These are phyloP conservation scores for Cornus controversa DNA, from an alignment of 148 eudicot genomes.

Conservation along the genomic window DNA sequence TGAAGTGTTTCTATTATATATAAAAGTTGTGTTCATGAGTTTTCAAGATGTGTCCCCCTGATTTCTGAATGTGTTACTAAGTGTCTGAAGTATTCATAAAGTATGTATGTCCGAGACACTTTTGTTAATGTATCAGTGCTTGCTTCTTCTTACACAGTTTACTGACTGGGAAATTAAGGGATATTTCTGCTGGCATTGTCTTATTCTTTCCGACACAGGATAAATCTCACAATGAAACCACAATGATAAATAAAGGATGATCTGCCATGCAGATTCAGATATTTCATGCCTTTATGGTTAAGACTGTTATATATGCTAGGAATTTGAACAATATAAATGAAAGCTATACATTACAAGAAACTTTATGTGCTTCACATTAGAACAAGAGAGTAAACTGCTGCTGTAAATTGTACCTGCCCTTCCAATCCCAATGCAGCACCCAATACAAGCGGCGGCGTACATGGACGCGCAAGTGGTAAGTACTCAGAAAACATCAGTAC, in stretches of 20 bases:
- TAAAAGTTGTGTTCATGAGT: too few relatives aligned
- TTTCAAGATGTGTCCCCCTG: too few relatives aligned
- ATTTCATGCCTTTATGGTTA: not conserved
- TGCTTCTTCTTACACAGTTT: too few relatives aligned
- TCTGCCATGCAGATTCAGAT: not conserved
- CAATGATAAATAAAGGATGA: not conserved
- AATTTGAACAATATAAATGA: constrained; percentile 6
- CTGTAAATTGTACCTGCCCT: constrained; percentile 70
- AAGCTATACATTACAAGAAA: not conserved
- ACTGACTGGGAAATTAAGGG: too few relatives aligned
- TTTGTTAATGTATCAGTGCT: too few relatives aligned
- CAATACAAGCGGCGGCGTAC: constrained; percentile 89
- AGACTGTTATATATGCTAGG: not conserved
- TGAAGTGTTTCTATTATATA: too few relatives aligned
- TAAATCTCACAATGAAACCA: too few relatives aligned
- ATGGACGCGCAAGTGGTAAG: constrained; percentile 12
- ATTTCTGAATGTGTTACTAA: too few relatives aligned
- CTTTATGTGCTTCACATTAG: not conserved
- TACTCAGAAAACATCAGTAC: not conserved
- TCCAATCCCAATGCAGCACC: constrained; percentile 98
- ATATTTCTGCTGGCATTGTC: too few relatives aligned
- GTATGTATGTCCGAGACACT: too few relatives aligned
- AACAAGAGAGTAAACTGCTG: constrained; percentile 1
- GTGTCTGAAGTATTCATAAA: too few relatives aligned
- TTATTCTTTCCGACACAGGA: not conserved